Conservation (phyloP, 2,329 filamentous ascomycete species). For the Trichothecium roseum region DNA sequence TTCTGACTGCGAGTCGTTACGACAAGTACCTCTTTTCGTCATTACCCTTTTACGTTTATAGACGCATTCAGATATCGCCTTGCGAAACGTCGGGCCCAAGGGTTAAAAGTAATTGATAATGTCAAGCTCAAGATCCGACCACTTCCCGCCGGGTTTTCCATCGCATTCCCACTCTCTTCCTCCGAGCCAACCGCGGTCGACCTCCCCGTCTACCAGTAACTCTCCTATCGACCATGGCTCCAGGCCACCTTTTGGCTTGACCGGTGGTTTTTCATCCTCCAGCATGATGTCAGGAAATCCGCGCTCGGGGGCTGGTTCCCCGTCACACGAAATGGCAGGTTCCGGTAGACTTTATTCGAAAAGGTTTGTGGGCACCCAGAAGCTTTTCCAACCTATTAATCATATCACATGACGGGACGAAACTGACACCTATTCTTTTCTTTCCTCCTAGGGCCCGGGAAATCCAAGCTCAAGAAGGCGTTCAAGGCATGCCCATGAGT, state of each 20-base stretch:
- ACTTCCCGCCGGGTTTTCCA: slow-evolving; percentile 76
- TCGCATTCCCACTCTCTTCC: slow-evolving; percentile 36
- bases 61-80: too few relatives aligned
- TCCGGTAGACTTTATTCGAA: slow-evolving; percentile 77
- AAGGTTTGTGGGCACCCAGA: slow-evolving; percentile 51
- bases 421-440: background rate
- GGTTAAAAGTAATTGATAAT: slow-evolving; percentile 68
- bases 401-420: background rate
- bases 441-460: slow-evolving; percentile 72
- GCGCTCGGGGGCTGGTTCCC: slow-evolving; percentile 86
- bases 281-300: slow-evolving; percentile 49
- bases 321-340: slow-evolving; percentile 77
- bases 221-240: slow-evolving; percentile 68
- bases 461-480: slow-evolving; percentile 92
- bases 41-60: too few relatives aligned
- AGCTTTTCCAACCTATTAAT: background rate
- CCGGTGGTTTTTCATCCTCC: slow-evolving; percentile 48
- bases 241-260: slow-evolving; percentile 64
- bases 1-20: too few relatives aligned
- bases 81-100: too few relatives aligned
- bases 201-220: slow-evolving; percentile 68
- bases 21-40: too few relatives aligned
- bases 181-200: slow-evolving; percentile 60
- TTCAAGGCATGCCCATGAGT: slow-evolving; percentile 55
- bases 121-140: slow-evolving; percentile 78